These are phyloP conservation scores for Alternaria longipes DNA, from an alignment of 2,329 filamentous ascomycete genomes.

Conservation along the genomic window DNA sequence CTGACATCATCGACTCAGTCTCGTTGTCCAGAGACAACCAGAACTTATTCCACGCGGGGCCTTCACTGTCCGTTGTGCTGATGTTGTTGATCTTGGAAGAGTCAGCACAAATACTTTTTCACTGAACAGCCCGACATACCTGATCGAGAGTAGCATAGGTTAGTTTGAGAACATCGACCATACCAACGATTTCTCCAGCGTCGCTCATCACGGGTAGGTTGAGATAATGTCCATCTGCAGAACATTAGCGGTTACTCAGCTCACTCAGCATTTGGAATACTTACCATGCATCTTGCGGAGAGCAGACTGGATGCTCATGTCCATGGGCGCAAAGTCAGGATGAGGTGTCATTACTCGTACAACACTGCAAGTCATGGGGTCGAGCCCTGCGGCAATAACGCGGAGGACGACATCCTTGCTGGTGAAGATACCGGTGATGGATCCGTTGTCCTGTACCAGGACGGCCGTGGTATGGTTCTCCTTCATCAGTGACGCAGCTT, in stretches of 20 bases:
- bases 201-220: slow-evolving; percentile 99
- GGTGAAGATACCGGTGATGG: slow-evolving; percentile 98
- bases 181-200: slow-evolving; percentile 94
- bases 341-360: slow-evolving; percentile 99
- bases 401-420: slow-evolving; percentile 98
- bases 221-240: slow-evolving; percentile 93
- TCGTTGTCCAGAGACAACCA: slow-evolving; percentile 96
- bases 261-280: slow-evolving; percentile 40
- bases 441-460: slow-evolving; percentile 93
- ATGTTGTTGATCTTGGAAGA: slow-evolving; percentile 79
- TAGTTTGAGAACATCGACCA: slow-evolving; percentile 98
- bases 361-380: slow-evolving; percentile 94
- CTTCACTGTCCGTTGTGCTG: slow-evolving; percentile 86
- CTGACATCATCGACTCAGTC: slow-evolving; percentile 95
- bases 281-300: slow-evolving; percentile 98
- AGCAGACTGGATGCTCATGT: slow-evolving; percentile 98
- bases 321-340: slow-evolving; percentile 96
- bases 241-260: slow-evolving; percentile 24
- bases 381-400: slow-evolving; percentile 95
- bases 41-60: slow-evolving; percentile 99
- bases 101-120: slow-evolving; percentile 17
- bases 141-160: slow-evolving; percentile 98
- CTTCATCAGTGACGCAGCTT: slow-evolving; percentile 95
- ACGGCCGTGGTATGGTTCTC: slow-evolving; percentile 98
- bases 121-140: slow-evolving; percentile 61